A percentile compares a stretch with the other conserved stretches of the same genome.
These are phyloP conservation scores for Hsuehochloa calcarea DNA, from an alignment of 176 grass and related monocot species.

Conservation along the genomic window DNA sequence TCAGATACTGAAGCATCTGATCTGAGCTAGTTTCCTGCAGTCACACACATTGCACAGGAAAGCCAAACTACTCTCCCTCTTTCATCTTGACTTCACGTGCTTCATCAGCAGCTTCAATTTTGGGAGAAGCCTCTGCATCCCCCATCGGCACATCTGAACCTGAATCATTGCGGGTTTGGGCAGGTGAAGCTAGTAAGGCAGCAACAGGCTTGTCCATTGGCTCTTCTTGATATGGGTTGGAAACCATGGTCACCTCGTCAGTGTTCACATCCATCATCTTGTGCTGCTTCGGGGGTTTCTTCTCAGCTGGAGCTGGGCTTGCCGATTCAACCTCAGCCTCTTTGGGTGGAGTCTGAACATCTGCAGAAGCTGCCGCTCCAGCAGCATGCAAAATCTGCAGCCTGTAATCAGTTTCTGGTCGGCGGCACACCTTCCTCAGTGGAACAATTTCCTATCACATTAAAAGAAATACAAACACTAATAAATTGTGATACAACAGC, in stretches of 20 bases:
- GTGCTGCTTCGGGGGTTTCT: conserved; percentile 44
- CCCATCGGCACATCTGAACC: conserved; percentile 31
- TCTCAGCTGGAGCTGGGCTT: conserved; percentile 25
- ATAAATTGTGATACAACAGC: background rate
- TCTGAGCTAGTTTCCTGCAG: background rate
- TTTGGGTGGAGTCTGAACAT: conserved; percentile 29
- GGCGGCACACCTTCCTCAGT: conserved; percentile 95
- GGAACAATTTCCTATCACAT: conserved; percentile 87
- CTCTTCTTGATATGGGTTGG: conserved; percentile 34
- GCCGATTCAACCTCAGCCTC: conserved; percentile 5
- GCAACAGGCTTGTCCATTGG: background rate
- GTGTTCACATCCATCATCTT: conserved; percentile 85
- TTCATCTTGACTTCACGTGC: conserved; percentile 28
- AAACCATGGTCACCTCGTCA: conserved; percentile 44
- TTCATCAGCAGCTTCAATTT: conserved; percentile 25
- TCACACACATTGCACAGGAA: background rate
- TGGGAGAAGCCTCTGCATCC: conserved; percentile 26
- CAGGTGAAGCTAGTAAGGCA: background rate
- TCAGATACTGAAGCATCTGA: background rate
- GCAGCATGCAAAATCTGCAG: conserved; percentile 84
- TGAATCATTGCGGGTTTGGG: conserved; percentile 28
- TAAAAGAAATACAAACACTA: background rate
- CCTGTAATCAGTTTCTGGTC: conserved; percentile 95
- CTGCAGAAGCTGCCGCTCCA: conserved; percentile 46
- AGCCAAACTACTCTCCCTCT: conserved; percentile 4